Percentiles rank a stretch among this genome's conserved stretches.
phyloP scores from a whole-genome alignment of 2,329 filamentous ascomycete genomes.

The Hymenoscyphus scutula region DNA sequence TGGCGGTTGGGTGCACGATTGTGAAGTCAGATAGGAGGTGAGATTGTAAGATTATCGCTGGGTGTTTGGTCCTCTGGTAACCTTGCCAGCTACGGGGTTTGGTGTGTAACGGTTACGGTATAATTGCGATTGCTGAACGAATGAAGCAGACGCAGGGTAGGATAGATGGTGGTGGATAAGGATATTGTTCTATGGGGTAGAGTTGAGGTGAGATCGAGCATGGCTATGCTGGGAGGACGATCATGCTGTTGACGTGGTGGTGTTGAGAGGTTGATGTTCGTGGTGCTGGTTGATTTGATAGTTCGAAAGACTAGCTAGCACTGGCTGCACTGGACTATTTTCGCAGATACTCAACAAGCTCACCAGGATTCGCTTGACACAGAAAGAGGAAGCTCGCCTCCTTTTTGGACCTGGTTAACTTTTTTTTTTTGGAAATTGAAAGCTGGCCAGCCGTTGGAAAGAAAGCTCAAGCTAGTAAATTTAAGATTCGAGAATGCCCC shows the following conservation, averaged over 20 bases:
- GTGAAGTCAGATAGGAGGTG: no score
- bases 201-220: neutral
- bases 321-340: neutral
- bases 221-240: neutral
- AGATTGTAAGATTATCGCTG: neutral
- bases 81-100: neutral
- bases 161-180: neutral
- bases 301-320: neutral
- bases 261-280: neutral
- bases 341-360: neutral
- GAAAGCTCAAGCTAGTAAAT: neutral
- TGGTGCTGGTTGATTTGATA: neutral
- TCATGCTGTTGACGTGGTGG: neutral
- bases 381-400: neutral
- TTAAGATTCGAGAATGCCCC: neutral
- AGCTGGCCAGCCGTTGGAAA: neutral
- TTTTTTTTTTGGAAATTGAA: neutral
- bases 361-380: neutral
- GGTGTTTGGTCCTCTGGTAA: neutral
- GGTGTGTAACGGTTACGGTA: neutral
- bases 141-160: neutral
- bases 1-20: neutral
- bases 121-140: constrained; percentile 1
- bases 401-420: neutral
- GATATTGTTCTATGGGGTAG: constrained; percentile 1